Conservation (phyloP, 495 filamentous ascomycete species). For the Penicillium lividum region DNA sequence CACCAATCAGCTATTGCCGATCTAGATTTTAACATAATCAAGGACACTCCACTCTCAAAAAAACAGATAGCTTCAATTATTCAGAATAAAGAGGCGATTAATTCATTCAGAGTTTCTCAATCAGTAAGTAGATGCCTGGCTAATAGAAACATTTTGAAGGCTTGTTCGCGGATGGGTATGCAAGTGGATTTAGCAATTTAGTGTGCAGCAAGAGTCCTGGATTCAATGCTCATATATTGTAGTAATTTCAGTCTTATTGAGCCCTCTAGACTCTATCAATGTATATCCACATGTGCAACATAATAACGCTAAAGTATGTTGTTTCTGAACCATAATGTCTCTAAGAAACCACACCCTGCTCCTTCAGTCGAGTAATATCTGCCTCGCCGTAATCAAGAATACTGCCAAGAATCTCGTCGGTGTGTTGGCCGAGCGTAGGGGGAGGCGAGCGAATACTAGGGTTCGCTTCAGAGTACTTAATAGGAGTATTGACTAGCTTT, state of each 20-base stretch:
- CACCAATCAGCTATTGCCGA: neutral
- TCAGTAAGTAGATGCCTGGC: too few relatives aligned
- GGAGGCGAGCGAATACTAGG: conserved; percentile 79
- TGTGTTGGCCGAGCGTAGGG: conserved; percentile 89
- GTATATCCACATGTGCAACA: neutral
- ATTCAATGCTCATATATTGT: neutral
- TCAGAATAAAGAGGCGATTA: too few relatives aligned
- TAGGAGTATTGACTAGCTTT: conserved; percentile 89
- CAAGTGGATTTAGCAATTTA: too few relatives aligned
- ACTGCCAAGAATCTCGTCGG: conserved; percentile 74
- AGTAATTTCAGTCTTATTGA: conserved; percentile 2
- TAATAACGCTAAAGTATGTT: neutral
- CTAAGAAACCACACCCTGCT: conserved; percentile 68
- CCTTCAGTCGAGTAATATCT: conserved; percentile 63
- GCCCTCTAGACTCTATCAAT: neutral
- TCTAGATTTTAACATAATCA: neutral
- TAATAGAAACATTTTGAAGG: too few relatives aligned
- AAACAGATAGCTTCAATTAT: too few relatives aligned
- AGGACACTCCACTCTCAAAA: neutral
- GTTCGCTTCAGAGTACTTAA: conserved; percentile 86
- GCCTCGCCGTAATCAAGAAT: conserved; percentile 62
- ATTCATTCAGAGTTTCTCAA: too few relatives aligned
- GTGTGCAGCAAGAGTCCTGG: too few relatives aligned
- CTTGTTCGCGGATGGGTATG: too few relatives aligned
- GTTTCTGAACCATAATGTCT: neutral